These are phyloP conservation scores for Leucaena leucocephala DNA, from an alignment of 306 rosid species.

Conservation along the genomic window DNA sequence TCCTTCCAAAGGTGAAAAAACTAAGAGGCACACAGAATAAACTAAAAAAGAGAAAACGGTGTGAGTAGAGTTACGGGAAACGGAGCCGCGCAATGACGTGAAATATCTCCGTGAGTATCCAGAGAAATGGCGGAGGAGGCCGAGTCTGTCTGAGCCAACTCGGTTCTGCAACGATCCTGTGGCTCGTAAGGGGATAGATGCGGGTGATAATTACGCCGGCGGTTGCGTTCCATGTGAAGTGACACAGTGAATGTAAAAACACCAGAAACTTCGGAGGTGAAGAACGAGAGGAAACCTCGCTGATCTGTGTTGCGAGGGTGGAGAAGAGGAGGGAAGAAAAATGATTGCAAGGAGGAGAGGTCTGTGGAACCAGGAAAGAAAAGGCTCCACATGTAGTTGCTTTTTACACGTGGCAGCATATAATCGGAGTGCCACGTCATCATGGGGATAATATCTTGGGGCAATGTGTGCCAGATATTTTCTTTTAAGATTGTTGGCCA, in stretches of 20 bases:
- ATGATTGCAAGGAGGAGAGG: conserved; percentile 3
- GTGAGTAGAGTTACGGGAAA: conserved; percentile 10
- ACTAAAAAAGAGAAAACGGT: not conserved
- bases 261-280: not conserved
- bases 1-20: not conserved
- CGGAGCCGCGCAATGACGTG: conserved; percentile 23
- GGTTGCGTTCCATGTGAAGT: not conserved
- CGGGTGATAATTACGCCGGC: not conserved
- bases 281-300: not conserved
- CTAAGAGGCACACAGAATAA: not conserved
- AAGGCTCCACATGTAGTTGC: conserved; percentile 72
- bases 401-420: conserved; percentile 80
- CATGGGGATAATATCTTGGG: conserved; percentile 60
- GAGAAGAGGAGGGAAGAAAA: not conserved
- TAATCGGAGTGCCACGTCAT: conserved; percentile 55
- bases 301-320: not conserved
- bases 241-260: not conserved
- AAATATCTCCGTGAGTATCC: not conserved
- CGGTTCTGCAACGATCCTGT: not conserved
- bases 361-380: conserved; percentile 22
- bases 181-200: not conserved
- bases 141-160: conserved; percentile 8
- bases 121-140: not conserved
- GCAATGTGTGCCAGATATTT: conserved; percentile 74
- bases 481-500: conserved; percentile 42